Conservation (phyloP, 2,329 filamentous ascomycete genomes). For the Diaporthe caulivora region DNA sequence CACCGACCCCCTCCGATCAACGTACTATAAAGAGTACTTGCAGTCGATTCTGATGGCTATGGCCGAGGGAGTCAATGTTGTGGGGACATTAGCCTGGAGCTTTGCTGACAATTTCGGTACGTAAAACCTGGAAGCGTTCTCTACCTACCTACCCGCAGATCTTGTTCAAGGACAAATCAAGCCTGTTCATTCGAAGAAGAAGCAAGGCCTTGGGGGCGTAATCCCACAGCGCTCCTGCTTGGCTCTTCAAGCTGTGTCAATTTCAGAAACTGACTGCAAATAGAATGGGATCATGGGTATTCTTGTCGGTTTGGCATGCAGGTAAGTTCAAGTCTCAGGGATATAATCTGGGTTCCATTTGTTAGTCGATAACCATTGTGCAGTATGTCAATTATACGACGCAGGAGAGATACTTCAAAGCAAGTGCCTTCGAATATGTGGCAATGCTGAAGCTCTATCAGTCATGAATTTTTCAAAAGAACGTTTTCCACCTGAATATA, state of each 20-base stretch:
- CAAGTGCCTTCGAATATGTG: conserved; percentile 28
- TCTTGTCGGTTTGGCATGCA: conserved; percentile 27
- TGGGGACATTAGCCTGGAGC: conserved; percentile 18
- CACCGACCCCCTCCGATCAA: conserved; percentile 20
- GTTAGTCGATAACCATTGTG: not conserved
- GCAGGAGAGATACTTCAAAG: conserved; percentile 31
- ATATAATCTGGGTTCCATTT: rapidly evolving
- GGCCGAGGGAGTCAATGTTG: conserved; percentile 19
- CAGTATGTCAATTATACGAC: conserved; percentile 30
- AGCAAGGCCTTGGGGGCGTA: too few relatives aligned
- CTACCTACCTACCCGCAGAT: too few relatives aligned
- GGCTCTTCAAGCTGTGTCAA: too few relatives aligned
- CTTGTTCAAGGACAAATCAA: too few relatives aligned
- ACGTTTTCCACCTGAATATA: too few relatives aligned
- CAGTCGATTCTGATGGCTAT: conserved; percentile 26
- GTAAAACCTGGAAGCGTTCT: not conserved
- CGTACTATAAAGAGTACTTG: conserved; percentile 31
- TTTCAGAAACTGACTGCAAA: not conserved
- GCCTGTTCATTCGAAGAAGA: too few relatives aligned
- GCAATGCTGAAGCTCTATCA: conserved; percentile 10
- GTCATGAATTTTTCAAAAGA: not conserved
- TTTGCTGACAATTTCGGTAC: conserved; percentile 13
- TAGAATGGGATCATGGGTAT: conserved; percentile 23
- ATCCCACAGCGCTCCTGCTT: too few relatives aligned
- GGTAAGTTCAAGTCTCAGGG: not conserved